These are phyloP conservation scores for Arbutus unedo DNA, from an alignment of 148 eudicot species.

Conservation along the genomic window DNA sequence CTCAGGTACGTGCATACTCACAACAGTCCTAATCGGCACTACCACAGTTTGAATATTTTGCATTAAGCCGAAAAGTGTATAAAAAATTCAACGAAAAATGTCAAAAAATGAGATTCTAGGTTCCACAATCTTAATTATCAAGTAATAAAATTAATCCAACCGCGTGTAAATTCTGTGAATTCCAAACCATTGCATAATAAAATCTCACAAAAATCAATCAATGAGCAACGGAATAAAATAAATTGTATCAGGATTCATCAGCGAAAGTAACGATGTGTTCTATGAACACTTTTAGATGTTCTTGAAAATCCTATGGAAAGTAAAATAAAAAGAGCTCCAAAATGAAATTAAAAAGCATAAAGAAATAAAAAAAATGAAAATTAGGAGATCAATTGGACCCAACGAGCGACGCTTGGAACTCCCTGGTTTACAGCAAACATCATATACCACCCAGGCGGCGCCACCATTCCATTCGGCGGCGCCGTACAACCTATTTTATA, in stretches of 20 bases:
- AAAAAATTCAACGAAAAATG: too few species aligned
- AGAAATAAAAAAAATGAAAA: neutral
- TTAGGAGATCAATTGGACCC: conserved; percentile 57
- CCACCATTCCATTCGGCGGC: conserved; percentile 59
- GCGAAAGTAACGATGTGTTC: neutral
- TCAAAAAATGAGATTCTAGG: too few species aligned
- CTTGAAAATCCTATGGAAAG: neutral
- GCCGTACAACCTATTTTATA: conserved; percentile 56
- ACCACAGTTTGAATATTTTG: too few species aligned
- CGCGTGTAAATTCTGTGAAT: too few species aligned
- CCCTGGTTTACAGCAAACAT: conserved; percentile 76
- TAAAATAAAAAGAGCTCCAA: neutral
- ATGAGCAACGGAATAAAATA: neutral
- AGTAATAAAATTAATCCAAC: too few species aligned
- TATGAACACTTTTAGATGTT: neutral
- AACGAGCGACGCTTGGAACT: conserved; percentile 73
- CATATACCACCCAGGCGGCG: conserved; percentile 93
- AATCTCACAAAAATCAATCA: neutral
- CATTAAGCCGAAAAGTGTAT: too few species aligned
- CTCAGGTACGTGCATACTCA: too few species aligned
- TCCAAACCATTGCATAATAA: too few species aligned
- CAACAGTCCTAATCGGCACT: too few species aligned
- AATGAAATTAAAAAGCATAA: neutral
- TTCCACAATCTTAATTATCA: too few species aligned
- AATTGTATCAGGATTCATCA: neutral